These are phyloP conservation scores for Bruguiera hainesii DNA, from an alignment of 441 rosid species.

Conservation along the genomic window DNA sequence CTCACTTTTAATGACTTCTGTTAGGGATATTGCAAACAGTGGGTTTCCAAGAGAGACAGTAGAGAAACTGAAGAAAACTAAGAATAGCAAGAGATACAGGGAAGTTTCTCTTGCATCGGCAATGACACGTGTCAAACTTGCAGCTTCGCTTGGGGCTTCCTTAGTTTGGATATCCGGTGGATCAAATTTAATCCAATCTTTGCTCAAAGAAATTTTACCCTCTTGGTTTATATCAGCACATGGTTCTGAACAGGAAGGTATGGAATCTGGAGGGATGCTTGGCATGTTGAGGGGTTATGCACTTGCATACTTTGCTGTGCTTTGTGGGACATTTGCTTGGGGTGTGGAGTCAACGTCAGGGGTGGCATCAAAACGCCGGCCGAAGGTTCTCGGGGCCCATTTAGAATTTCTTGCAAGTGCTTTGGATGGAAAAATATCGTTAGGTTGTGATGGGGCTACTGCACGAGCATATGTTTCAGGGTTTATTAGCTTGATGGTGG, in stretches of 20 bases:
- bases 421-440: constrained; percentile 79
- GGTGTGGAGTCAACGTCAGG: constrained; percentile 64
- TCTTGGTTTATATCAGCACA: constrained; percentile 91
- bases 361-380: constrained; percentile 60
- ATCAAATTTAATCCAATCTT: constrained; percentile 58
- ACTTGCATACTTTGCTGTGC: constrained; percentile 81
- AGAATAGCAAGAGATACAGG: constrained; percentile 69
- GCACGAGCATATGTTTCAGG: constrained; percentile 84
- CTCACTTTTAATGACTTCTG: constrained; percentile 77
- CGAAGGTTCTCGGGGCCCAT: constrained; percentile 59
- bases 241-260: constrained; percentile 50
- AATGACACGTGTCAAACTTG: constrained; percentile 79
- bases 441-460: constrained; percentile 81
- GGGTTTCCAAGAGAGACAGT: constrained; percentile 48
- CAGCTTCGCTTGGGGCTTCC: constrained; percentile 94
- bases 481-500: constrained; percentile 73
- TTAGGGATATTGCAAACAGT: constrained; percentile 64
- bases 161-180: constrained; percentile 92
- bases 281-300: constrained; percentile 87
- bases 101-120: constrained; percentile 79
- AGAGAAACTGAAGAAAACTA: constrained; percentile 65
- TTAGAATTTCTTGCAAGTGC: constrained; percentile 82
- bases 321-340: constrained; percentile 89
- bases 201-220: constrained; percentile 83
- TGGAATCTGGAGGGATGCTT: constrained; percentile 50